Percentiles rank a stretch among this genome's conserved stretches.
Conservation (phyloP, 768 basidiomycete genomes). For the Leccinum imitatum region DNA sequence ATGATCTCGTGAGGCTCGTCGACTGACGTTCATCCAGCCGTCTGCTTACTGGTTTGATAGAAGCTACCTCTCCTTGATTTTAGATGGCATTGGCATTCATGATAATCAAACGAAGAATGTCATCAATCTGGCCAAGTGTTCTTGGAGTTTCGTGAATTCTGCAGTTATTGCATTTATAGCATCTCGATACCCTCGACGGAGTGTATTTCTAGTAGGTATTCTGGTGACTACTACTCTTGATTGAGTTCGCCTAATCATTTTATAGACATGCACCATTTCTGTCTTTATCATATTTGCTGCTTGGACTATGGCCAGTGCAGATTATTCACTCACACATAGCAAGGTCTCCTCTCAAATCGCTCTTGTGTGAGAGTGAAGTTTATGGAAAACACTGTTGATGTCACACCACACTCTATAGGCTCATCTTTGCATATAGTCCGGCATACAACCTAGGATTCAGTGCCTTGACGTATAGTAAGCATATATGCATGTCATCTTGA, state of each 20-base stretch:
- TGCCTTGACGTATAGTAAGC: slow-evolving; percentile 8
- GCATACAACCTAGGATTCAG: slow-evolving; percentile 5
- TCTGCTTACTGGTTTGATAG: neutral
- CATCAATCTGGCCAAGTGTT: slow-evolving; percentile 9
- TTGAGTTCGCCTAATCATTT: neutral
- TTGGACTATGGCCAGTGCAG: slow-evolving; percentile 19
- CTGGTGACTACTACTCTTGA: neutral
- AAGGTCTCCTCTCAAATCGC: slow-evolving; percentile 6
- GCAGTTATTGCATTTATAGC: neutral
- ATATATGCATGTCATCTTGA: neutral
- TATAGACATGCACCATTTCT: neutral
- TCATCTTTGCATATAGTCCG: slow-evolving; percentile 8
- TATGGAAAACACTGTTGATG: neutral
- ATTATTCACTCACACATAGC: slow-evolving; percentile 11
- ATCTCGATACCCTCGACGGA: neutral
- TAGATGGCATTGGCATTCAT: slow-evolving; percentile 17
- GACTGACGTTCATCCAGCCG: neutral
- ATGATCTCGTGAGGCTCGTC: slow-evolving; percentile 3
- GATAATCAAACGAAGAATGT: slow-evolving; percentile 17
- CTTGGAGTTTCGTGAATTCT: neutral
- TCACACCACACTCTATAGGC: neutral
- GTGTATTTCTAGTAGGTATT: neutral
- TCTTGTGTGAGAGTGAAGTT: slow-evolving; percentile 7
- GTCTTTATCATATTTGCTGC: slow-evolving; percentile 9
- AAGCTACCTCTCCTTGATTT: slow-evolving; percentile 11